These are phyloP conservation scores for Linnemannia zychae DNA, from an alignment of 192 early-diverging fungal genomes.

Conservation along the genomic window DNA sequence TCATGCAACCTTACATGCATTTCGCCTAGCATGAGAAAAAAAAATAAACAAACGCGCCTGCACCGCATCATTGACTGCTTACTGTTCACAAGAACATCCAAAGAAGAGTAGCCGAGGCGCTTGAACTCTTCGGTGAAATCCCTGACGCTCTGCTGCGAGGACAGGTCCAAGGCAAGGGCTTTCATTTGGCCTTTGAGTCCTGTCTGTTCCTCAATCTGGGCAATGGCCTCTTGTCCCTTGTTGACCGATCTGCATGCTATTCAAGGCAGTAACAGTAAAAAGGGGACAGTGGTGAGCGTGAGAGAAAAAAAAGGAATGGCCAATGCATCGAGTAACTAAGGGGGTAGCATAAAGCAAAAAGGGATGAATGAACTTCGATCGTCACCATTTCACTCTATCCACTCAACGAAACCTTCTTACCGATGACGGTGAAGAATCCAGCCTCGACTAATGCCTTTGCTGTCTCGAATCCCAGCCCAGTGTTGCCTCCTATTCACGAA, in stretches of 20 bases:
- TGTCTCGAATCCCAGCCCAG: conserved; percentile 71
- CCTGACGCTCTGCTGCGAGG: conserved; percentile 63
- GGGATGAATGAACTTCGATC: neutral
- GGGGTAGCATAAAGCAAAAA: too few relatives aligned
- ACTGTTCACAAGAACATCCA: conserved; percentile 52
- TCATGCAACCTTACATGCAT: neutral
- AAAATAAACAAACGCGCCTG: neutral
- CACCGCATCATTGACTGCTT: neutral
- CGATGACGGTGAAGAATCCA: conserved; percentile 64
- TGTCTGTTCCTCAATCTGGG: conserved; percentile 48
- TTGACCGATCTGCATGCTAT: conserved; percentile 43
- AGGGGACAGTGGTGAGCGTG: neutral
- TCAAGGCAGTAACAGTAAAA: neutral
- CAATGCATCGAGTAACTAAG: neutral
- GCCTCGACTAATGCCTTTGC: conserved; percentile 68
- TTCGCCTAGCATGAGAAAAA: neutral
- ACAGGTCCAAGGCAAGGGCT: conserved; percentile 58
- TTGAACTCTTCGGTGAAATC: conserved; percentile 55
- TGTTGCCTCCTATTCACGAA: conserved; percentile 63
- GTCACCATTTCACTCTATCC: neutral
- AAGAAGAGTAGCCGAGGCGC: neutral
- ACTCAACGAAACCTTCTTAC: conserved; percentile 3
- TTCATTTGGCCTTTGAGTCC: conserved; percentile 18
- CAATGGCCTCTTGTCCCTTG: conserved; percentile 36
- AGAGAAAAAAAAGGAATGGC: neutral